Evolutionary conservation across 345 rosid genomes (phyloP).

Genomic region (Punica granatum): DNA sequence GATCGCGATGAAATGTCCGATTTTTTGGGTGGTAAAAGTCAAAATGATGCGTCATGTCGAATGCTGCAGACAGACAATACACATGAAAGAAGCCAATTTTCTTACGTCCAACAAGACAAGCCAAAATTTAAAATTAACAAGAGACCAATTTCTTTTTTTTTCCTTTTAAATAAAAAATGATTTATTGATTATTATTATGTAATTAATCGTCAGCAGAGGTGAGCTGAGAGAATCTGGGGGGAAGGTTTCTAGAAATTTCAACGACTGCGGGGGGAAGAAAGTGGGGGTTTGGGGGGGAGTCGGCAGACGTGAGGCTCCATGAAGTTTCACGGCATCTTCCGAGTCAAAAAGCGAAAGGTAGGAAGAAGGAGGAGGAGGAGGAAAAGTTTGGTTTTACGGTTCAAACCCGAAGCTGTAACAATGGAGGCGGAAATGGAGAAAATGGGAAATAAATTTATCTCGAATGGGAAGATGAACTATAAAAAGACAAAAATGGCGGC

Average conservation of each 20-base stretch:
- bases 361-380: background rate
- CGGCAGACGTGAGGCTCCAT: background rate
- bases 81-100: background rate
- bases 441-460: too few species aligned
- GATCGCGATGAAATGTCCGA: background rate
- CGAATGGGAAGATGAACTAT: too few species aligned
- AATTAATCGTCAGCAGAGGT: too few species aligned
- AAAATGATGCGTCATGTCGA: background rate
- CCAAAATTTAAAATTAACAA: too few species aligned
- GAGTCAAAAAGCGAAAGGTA: background rate
- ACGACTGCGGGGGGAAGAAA: background rate
- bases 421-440: background rate
- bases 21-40: background rate
- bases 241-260: background rate
- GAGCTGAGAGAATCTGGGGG: background rate
- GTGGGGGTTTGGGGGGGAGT: background rate
- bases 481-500: slow-evolving; percentile 2
- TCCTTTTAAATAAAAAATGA: too few species aligned
- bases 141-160: too few species aligned
- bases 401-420: background rate
- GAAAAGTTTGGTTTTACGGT: too few species aligned
- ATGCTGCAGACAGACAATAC: background rate
- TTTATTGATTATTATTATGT: too few species aligned
- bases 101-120: background rate
- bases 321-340: slow-evolving; percentile 6